Conservation (phyloP, 164 flowering plant genomes). For the Warburgia ugandensis region DNA sequence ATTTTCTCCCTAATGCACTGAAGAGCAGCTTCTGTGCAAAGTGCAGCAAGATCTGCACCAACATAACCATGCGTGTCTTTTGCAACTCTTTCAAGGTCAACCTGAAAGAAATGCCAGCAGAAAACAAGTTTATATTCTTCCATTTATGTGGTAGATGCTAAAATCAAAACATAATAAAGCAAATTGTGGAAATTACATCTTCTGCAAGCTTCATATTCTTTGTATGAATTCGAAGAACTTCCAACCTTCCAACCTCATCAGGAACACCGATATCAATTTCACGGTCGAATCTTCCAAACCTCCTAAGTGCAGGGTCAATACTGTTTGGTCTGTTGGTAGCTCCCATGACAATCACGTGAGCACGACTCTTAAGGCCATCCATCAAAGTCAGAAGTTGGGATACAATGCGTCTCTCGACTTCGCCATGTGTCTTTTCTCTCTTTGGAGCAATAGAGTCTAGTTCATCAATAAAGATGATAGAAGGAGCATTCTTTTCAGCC, state of each 20-base stretch:
- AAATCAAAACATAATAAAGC: not conserved
- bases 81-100: slow-evolving; percentile 55
- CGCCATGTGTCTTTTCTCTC: slow-evolving; percentile 70
- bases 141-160: not conserved
- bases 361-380: slow-evolving; percentile 60
- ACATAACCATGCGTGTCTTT: slow-evolving; percentile 68
- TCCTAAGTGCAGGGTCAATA: slow-evolving; percentile 60
- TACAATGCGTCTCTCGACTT: slow-evolving; percentile 71
- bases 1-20: slow-evolving; percentile 67
- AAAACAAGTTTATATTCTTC: not conserved
- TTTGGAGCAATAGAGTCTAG: slow-evolving; percentile 68
- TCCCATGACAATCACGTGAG: slow-evolving; percentile 67
- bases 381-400: slow-evolving; percentile 60
- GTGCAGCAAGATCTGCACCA: slow-evolving; percentile 68
- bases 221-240: slow-evolving; percentile 58
- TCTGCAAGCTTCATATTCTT: slow-evolving; percentile 71
- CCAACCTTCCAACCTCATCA: slow-evolving; percentile 62
- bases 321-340: slow-evolving; percentile 67
- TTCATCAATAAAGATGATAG: slow-evolving; percentile 65
- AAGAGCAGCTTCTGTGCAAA: slow-evolving; percentile 70
- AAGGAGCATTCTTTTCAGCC: slow-evolving; percentile 69
- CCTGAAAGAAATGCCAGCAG: slow-evolving; percentile 32
- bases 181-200: slow-evolving; percentile 28
- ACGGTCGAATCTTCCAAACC: slow-evolving; percentile 69
- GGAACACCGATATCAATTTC: slow-evolving; percentile 71